Base-by-base conservation (phyloP, 129 eudicot species). In the Dittrichia graveolens region DNA sequence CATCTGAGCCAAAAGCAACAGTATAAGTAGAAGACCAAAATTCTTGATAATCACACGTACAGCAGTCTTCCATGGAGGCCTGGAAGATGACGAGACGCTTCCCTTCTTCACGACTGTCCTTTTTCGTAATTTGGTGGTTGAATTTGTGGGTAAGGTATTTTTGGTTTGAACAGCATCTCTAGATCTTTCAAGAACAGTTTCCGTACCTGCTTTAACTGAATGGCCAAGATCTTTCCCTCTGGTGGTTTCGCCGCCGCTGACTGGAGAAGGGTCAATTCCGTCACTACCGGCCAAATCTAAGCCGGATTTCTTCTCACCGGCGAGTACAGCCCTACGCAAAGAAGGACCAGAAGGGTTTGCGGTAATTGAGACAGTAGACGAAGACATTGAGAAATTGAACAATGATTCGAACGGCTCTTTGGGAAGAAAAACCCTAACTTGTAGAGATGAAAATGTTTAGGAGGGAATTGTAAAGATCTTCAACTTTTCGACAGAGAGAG, bases 291-390 rank as follows among this genome's bases (percentile, higher is more conserved):
- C 54, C 39, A 83, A 54, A 67, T 83, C 90, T n/a, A 81, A 19
- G 38, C 44, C 83, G 65, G 87, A 3, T 15, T 75, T 87, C 65
- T 75, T 86, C 50, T 89, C 91, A 2, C 74, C 77, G 45, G 71
- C 47, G 40, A 74, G 71, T 35, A 57, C 56, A 1, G 85, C 82
- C 46, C 88, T 66, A 2, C 94, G 91, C 34, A 88, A 42, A 4
- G 85, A 31, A 7, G 93, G 59, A 45, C 84, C 39, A 61, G 85
- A 54, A 10, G 87, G 83, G 71, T 87, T 87, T 2, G 91, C 85
- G 41, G 93, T 80, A 46, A 90, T 62, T 46, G 96, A 87, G 35
- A 87, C 86, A 8, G 91, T 87, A 14, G 96, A 90, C 2, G 93
- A 81, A 7, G 96, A 87, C 96, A 90, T 90, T 42, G 54, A 41